Base-by-base conservation (phyloP, 352 stramenopile species). In the Pythium pyrilobum region DNA sequence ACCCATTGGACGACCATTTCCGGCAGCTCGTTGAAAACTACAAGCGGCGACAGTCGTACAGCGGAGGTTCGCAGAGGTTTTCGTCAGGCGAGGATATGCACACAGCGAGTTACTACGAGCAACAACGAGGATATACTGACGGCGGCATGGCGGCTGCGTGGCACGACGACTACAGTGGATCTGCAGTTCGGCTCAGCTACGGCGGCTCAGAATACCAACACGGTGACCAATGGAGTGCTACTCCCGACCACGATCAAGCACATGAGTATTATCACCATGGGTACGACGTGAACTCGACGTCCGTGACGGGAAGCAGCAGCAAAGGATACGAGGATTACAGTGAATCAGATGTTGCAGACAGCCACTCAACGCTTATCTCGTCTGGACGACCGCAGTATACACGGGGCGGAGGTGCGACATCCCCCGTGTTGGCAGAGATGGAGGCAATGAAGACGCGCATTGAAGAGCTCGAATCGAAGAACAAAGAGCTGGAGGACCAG, bases 1-100 rank as follows among this genome's bases (percentile, higher is more conserved):
- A 94, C 59, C 83, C 83, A 6, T 71, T 66, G 37, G 83, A 94
- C 47, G 73, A 89, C 16, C 56, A 84, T 1, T 94, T 86, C 61
- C 79, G 76, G 27, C 66, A 71, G 33, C 52, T 87, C 20, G 81
- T 74, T 18, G 48, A 58, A 10, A 61, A 87, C 0, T 49, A 77
- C 23, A 81, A 71, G 48, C 70, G 73, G 32, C 67, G 71, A 10
- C 43, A 52, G 9, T 46, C 45, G 24, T 51, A 52, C n/a, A 31
- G 25, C 13, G 39, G 24, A 18, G 31, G 27, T 13, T 59, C 49
- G 5, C 24, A 56, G 1, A n/a, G 44, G 15, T n/a, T 36, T 9
- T 64, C 56, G 32, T 32, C 56, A 8, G 40, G 55, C 7, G 45
- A 62, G 13, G 59, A 58, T 16, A 51, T 66, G 10, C 45, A 61